Conservation (phyloP, 768 basidiomycete genomes). For the Macrolepiota fuliginosa region DNA sequence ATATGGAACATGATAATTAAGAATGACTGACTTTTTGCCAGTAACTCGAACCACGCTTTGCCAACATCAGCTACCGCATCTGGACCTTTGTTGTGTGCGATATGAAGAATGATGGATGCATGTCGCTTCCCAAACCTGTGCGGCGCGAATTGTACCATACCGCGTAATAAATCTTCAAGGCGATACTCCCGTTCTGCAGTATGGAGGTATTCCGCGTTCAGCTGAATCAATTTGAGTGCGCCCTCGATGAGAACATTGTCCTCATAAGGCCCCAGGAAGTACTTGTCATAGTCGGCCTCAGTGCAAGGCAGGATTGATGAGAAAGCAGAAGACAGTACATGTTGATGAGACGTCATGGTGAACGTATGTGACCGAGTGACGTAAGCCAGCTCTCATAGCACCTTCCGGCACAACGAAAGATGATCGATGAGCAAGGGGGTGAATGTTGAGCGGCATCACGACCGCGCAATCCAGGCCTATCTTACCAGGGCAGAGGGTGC, state of each 20-base stretch:
- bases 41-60: slow-evolving; percentile 19
- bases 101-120: slow-evolving; percentile 19
- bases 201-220: background rate
- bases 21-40: slow-evolving; percentile 17
- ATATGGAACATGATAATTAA: background rate
- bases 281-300: background rate
- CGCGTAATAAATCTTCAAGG: slow-evolving; percentile 16
- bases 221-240: background rate
- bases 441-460: too few species aligned
- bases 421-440: too few species aligned
- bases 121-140: slow-evolving; percentile 17
- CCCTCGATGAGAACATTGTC: background rate
- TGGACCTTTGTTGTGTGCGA: slow-evolving; percentile 16
- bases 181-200: background rate
- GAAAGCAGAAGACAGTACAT: background rate
- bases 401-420: too few species aligned
- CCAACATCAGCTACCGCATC: slow-evolving; percentile 16
- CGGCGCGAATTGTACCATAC: slow-evolving; percentile 21
- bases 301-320: background rate
- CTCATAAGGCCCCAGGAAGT: background rate
- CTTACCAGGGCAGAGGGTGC: too few species aligned
- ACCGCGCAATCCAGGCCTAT: too few species aligned
- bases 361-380: background rate
- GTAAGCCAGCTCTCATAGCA: too few species aligned
- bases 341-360: background rate